phyloP scores from a whole-genome alignment of 2,329 filamentous ascomycete species.

The Microdochium nivale region DNA sequence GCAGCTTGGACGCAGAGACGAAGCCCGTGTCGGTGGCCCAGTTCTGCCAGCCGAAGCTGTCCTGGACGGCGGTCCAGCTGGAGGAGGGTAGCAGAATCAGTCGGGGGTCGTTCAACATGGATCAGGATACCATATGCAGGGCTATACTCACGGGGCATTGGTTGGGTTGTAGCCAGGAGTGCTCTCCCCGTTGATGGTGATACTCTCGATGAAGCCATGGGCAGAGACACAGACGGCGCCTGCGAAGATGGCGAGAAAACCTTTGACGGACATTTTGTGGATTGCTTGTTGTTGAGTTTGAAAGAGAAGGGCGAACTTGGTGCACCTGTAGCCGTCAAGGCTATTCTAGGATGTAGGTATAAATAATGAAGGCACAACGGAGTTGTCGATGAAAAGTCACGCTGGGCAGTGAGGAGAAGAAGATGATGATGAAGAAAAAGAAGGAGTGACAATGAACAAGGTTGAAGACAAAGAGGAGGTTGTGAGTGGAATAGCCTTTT shows the following conservation, averaged over 20 bases:
- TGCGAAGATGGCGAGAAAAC: background rate
- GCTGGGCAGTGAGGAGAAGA: too few species aligned
- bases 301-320: background rate
- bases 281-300: background rate
- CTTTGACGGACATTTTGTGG: background rate
- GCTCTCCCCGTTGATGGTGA: background rate
- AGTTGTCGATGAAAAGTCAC: too few species aligned
- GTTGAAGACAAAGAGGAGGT: too few species aligned
- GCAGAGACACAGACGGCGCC: background rate
- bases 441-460: too few species aligned
- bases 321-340: background rate
- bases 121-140: background rate
- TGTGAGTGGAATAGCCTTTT: too few species aligned
- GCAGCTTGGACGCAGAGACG: conserved; percentile 23
- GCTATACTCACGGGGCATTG: background rate
- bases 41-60: conserved; percentile 3
- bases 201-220: background rate
- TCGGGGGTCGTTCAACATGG: too few species aligned
- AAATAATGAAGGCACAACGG: too few species aligned
- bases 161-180: background rate
- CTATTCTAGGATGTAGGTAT: too few species aligned
- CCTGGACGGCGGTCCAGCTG: background rate
- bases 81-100: too few species aligned
- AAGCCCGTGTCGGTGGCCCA: conserved; percentile 26
- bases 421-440: too few species aligned